phyloP scores from a whole-genome alignment of 371 early-diverging fungal genomes.

The Rhizopus microsporus region DNA sequence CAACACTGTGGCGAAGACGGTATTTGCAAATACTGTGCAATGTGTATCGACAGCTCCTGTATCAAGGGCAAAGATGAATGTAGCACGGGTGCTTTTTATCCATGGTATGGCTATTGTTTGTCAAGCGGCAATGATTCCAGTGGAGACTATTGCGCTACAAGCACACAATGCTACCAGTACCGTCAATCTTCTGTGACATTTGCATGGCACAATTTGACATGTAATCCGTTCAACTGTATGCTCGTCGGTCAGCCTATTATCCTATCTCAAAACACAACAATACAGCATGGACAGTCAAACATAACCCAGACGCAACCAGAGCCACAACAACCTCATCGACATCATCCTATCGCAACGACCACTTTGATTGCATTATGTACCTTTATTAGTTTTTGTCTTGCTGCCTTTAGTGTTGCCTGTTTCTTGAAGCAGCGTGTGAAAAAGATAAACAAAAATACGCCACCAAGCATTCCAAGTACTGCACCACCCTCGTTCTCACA shows the following conservation, averaged over 20 bases:
- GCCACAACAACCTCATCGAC: neutral
- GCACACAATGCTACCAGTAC: conserved; percentile 45
- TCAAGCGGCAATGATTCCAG: conserved; percentile 37
- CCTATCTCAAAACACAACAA: neutral
- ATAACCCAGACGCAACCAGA: neutral
- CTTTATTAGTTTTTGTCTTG: neutral
- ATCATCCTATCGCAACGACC: neutral
- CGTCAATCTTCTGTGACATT: conserved; percentile 31
- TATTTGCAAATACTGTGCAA: conserved; percentile 50
- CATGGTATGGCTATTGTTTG: conserved; percentile 46
- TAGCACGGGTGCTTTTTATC: conserved; percentile 29
- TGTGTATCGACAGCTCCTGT: conserved; percentile 47
- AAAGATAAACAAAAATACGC: neutral
- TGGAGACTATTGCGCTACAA: conserved; percentile 47
- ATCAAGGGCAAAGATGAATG: conserved; percentile 33
- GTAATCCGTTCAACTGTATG: conserved; percentile 35
- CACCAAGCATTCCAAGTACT: conserved; percentile 24
- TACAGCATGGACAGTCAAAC: neutral
- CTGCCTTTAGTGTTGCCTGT: neutral
- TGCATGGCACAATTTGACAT: conserved; percentile 45
- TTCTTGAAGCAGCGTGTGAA: neutral
- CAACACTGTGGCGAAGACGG: conserved; percentile 39
- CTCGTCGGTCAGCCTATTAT: conserved; percentile 10
- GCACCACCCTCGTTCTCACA: conserved; percentile 40
- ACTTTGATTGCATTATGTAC: neutral